A percentile compares a stretch with the other conserved stretches of the same genome.
These are phyloP conservation scores for Hordeum marinum DNA, from an alignment of 176 grass and related monocot genomes.

Conservation along the genomic window DNA sequence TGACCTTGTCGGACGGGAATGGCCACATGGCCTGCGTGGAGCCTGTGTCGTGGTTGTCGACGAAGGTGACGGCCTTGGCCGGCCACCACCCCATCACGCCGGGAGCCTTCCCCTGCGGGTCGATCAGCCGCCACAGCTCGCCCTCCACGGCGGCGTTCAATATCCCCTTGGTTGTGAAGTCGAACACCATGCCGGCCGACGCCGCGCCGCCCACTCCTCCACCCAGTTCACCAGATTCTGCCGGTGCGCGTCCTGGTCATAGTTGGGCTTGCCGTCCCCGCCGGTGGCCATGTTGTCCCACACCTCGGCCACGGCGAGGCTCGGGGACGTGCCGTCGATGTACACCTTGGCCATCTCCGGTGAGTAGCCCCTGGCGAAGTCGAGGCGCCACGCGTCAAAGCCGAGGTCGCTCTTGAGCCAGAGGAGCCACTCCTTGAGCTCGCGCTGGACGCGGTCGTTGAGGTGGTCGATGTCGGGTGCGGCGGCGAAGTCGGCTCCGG, in stretches of 20 bases:
- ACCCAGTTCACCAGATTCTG: neutral
- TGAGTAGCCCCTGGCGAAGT: slow-evolving; percentile 58
- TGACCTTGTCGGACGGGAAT: slow-evolving; percentile 68
- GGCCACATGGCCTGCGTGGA: slow-evolving; percentile 67
- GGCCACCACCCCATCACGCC: slow-evolving; percentile 62
- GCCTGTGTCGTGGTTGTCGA: slow-evolving; percentile 83
- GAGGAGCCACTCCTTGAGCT: slow-evolving; percentile 33
- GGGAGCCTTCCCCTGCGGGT: slow-evolving; percentile 40
- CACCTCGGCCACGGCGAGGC: neutral
- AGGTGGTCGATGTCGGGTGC: slow-evolving; percentile 82
- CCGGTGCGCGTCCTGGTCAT: slow-evolving; percentile 1
- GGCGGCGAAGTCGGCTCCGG: slow-evolving; percentile 34
- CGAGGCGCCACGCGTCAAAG: slow-evolving; percentile 70
- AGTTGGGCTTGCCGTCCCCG: neutral
- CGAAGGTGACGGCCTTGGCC: slow-evolving; percentile 69
- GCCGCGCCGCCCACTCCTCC: neutral
- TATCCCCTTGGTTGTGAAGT: neutral
- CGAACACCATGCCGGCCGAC: neutral
- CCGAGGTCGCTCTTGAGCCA: slow-evolving; percentile 68
- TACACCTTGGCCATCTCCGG: slow-evolving; percentile 45
- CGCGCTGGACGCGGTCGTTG: slow-evolving; percentile 50
- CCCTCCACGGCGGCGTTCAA: neutral
- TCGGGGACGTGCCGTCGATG: slow-evolving; percentile 28
- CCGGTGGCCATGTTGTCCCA: neutral
- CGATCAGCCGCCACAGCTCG: too few relatives aligned